Percentiles rank a stretch among this genome's conserved stretches.
Evolutionary conservation across 805 yeast species (phyloP).

Genomic region (Candida jianshihensis): DNA sequence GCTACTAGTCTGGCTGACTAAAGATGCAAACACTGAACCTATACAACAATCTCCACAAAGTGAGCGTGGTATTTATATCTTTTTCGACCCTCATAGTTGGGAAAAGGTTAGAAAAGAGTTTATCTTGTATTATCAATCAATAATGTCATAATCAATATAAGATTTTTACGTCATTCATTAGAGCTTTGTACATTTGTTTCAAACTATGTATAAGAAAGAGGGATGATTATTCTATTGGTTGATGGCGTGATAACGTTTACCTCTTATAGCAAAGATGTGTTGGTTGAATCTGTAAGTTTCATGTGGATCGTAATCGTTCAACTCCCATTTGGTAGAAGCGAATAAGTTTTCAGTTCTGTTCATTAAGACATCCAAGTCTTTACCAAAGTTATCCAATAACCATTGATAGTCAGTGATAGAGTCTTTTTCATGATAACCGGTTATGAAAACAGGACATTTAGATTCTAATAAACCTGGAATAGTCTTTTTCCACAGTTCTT

Average conservation of each 20-base stretch:
- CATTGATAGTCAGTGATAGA: slow-evolving; percentile 62
- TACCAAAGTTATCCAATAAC: slow-evolving; percentile 55
- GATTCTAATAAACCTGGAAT: slow-evolving; percentile 85
- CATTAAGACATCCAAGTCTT: slow-evolving; percentile 78
- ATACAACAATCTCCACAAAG: slow-evolving; percentile 73
- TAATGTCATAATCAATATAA: slow-evolving; percentile 32
- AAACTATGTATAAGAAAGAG: not conserved
- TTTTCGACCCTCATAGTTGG: slow-evolving; percentile 96
- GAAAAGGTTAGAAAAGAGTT: slow-evolving; percentile 79
- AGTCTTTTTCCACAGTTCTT: slow-evolving; percentile 77
- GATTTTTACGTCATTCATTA: not conserved
- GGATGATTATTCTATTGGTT: slow-evolving; percentile 12
- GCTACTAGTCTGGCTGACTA: slow-evolving; percentile 93
- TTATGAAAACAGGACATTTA: slow-evolving; percentile 85
- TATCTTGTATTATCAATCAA: slow-evolving; percentile 52
- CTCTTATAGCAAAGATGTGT: slow-evolving; percentile 85
- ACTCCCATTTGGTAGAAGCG: slow-evolving; percentile 89
- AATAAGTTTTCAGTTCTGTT: slow-evolving; percentile 66
- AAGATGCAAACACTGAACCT: slow-evolving; percentile 86
- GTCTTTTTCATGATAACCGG: slow-evolving; percentile 82
- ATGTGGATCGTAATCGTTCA: slow-evolving; percentile 86
- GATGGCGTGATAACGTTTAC: slow-evolving; percentile 92
- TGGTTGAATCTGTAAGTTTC: slow-evolving; percentile 92
- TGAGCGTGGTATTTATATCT: slow-evolving; percentile 88
- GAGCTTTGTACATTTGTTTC: not conserved